Base-by-base conservation (phyloP, 2,329 filamentous ascomycete species). In the Lachnellula hyalina region DNA sequence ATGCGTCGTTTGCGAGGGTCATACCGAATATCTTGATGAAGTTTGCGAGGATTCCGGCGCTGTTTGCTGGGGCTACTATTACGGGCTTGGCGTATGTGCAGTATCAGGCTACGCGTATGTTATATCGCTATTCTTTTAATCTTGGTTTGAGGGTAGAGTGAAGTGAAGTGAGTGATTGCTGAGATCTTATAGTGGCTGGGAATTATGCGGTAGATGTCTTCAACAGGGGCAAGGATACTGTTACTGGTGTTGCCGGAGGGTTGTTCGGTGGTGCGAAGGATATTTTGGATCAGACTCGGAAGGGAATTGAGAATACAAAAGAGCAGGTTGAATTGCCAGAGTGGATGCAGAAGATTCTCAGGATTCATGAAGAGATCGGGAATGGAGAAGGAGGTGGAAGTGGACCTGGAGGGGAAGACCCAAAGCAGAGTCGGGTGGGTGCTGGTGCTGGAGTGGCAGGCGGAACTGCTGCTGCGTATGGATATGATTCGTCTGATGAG, bases 1-100 rank as follows among this genome's bases (percentile, higher is more conserved):
- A 85, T 69, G 83, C 78, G 23, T 86, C 83, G 6, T 87, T 86
- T 64, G 80, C 73, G 44, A 77, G 84, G 48, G 77, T 86, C 57
- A 75, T 99, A 34, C 95, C 95, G 2, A 93, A 90, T 70, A 79
- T 99, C 49, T 85, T 94, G n/a, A 74, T 94, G 68, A 99, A 96
- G 75, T 87, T 99, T 64, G 81, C 86, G 36, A 84, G 91, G 54
- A 78, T 96, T 52, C 94, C 94, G 19, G 94, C 94, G 55, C 87
- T 96, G 75, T 92, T 96, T 66, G 94, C 93, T 42, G 91, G 90
- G 42, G 82, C 92, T 47, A 89, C 91, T 67, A 82, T 99, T 62
- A 92, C 90, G 14, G 89, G 89, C 2, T 75, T 95, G 56, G 91
- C 91, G 25, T 99, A 96, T 80, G 75, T 99, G 48, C 94, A 99